Conservation (phyloP, 2,329 filamentous ascomycete species). For the Talaromyces sp. region DNA sequence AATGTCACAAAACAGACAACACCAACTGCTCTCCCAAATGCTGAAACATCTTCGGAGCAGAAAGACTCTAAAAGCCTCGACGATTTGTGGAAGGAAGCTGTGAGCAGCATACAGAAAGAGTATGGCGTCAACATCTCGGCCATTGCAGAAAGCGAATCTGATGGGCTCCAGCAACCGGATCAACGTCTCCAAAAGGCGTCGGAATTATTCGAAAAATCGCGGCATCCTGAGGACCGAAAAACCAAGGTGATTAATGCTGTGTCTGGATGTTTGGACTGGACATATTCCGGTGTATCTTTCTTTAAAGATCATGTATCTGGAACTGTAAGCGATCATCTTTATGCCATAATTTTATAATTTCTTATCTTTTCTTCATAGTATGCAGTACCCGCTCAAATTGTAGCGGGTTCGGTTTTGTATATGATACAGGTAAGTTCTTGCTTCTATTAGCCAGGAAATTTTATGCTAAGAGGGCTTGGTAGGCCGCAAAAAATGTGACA, state of each 20-base stretch:
- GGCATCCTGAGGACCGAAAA: constrained; percentile 3
- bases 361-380: neutral
- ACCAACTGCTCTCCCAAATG: neutral
- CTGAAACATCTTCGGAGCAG: neutral
- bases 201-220: neutral
- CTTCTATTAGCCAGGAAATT: neutral
- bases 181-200: constrained; percentile 7
- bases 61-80: neutral
- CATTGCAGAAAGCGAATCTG: neutral
- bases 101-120: neutral
- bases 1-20: constrained; percentile 1
- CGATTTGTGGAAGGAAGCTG: constrained; percentile 4
- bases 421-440: constrained; percentile 3
- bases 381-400: constrained; percentile 1
- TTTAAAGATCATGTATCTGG: constrained; percentile 5
- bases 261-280: constrained; percentile 10
- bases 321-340: neutral
- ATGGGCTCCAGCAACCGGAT: neutral
- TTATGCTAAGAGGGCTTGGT: neutral
- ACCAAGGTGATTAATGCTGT: constrained; percentile 7
- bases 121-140: neutral
- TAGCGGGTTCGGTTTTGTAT: neutral
- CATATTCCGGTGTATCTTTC: constrained; percentile 3
- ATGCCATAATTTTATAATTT: neutral
- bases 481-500: constrained; percentile 4